Percentiles rank a stretch among this genome's conserved stretches.
Conservation (phyloP, 2,329 filamentous ascomycete genomes). For the Colletotrichum sp. region DNA sequence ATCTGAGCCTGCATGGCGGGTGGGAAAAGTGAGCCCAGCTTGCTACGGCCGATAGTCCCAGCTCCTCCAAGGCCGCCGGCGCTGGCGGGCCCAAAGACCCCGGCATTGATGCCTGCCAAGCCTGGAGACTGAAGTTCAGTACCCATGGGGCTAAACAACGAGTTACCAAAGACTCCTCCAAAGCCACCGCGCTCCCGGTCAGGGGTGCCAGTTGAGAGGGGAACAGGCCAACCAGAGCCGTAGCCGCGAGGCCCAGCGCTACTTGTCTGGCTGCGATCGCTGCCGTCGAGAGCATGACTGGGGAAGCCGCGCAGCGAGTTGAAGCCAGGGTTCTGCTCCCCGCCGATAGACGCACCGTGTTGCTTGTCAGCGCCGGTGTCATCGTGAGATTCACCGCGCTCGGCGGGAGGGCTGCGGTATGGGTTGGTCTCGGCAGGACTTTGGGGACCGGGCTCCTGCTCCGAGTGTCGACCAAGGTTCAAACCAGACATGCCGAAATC, state of each 20-base stretch:
- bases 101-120: conserved; percentile 64
- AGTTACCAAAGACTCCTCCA: conserved; percentile 72
- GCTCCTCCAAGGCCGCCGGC: conserved; percentile 59
- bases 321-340: conserved; percentile 55
- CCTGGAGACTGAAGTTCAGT: conserved; percentile 77
- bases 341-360: conserved; percentile 55
- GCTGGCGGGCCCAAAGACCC: conserved; percentile 70
- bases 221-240: conserved; percentile 65
- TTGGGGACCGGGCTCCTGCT: conserved; percentile 71
- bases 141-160: conserved; percentile 77
- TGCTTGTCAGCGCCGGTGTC: conserved; percentile 52
- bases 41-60: conserved; percentile 78
- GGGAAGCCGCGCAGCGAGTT: conserved; percentile 59
- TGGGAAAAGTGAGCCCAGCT: conserved; percentile 87
- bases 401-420: conserved; percentile 87
- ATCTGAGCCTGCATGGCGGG: conserved; percentile 90
- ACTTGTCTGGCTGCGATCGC: conserved; percentile 92
- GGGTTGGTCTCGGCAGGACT: conserved; percentile 97
- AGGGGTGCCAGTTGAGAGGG: conserved; percentile 68
- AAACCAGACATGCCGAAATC: conserved; percentile 69
- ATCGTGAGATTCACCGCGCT: conserved; percentile 69
- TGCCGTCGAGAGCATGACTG: conserved; percentile 65
- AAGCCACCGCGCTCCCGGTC: conserved; percentile 67
- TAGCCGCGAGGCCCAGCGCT: conserved; percentile 83
- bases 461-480: conserved; percentile 61